A percentile compares a stretch with the other conserved stretches of the same genome.
Evolutionary conservation across 176 grass and related monocot species (phyloP).

Genomic region (Microstegium vimineum): DNA sequence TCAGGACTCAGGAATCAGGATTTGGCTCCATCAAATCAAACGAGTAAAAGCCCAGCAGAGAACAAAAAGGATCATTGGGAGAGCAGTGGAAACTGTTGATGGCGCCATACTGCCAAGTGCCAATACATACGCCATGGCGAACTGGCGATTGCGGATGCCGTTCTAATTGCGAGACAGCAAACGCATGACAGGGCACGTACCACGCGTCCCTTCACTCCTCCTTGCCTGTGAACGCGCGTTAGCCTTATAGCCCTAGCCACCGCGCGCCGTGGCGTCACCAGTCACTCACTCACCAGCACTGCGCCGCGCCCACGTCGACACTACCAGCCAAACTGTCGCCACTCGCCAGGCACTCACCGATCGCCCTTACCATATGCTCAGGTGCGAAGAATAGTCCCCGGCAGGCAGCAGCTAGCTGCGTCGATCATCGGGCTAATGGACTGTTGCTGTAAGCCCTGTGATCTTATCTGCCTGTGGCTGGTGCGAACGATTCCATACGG

Average conservation of each 20-base stretch:
- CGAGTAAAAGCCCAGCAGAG: background rate
- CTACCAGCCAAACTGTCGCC: too few species aligned
- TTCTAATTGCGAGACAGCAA: constrained; percentile 3
- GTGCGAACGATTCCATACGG: background rate
- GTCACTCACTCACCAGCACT: background rate
- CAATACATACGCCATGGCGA: background rate
- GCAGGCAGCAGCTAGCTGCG: too few species aligned
- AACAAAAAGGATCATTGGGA: background rate
- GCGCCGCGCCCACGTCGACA: too few species aligned
- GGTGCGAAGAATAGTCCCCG: too few species aligned
- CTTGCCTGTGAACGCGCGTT: background rate
- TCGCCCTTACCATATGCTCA: too few species aligned
- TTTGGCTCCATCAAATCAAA: background rate
- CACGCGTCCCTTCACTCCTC: too few species aligned
- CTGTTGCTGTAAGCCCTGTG: too few species aligned
- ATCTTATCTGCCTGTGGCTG: background rate
- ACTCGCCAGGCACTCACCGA: too few species aligned
- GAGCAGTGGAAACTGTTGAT: background rate
- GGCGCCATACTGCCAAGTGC: too few species aligned
- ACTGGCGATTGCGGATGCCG: background rate
- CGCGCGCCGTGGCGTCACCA: background rate
- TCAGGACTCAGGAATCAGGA: background rate
- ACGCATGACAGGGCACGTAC: constrained; percentile 8
- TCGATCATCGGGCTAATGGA: too few species aligned
- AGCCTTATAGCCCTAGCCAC: too few species aligned